phyloP scores from a whole-genome alignment of 1,139 yeast species.

The Saccharomyces hybrid region DNA sequence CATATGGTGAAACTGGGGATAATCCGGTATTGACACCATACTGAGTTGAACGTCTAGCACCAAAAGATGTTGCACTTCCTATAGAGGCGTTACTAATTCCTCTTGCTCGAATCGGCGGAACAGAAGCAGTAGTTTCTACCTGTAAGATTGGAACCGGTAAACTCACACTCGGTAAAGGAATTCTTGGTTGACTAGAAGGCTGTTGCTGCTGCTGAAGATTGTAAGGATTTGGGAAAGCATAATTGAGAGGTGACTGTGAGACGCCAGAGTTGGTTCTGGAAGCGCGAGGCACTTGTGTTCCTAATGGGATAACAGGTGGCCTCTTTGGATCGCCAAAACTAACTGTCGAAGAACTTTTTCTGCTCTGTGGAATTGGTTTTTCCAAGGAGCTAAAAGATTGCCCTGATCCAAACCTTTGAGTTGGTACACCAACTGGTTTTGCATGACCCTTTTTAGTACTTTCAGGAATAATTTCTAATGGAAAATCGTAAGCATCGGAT shows the following conservation, averaged over 20 bases:
- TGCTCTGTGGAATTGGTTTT: slow-evolving; percentile 1
- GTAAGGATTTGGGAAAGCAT: slow-evolving; percentile 5
- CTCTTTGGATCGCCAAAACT: neutral
- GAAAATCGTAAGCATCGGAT: slow-evolving; percentile 75
- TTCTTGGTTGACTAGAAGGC: slow-evolving; percentile 3
- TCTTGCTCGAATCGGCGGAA: slow-evolving; percentile 14
- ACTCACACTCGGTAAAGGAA: slow-evolving; percentile 1
- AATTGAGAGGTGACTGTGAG: neutral
- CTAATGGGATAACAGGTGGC: neutral
- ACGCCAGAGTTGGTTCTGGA: neutral
- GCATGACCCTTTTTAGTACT: slow-evolving; percentile 35
- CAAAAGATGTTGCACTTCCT: slow-evolving; percentile 11
- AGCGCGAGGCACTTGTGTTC: neutral
- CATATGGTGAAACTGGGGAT: neutral
- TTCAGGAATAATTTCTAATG: slow-evolving; percentile 44
- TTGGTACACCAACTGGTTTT: slow-evolving; percentile 31
- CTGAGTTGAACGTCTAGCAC: slow-evolving; percentile 1
- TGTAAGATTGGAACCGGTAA: slow-evolving; percentile 6
- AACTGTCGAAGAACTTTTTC: neutral
- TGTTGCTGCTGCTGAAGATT: neutral
- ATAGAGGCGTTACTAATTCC: slow-evolving; percentile 23
- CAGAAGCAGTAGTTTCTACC: neutral
- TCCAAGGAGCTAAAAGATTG: neutral
- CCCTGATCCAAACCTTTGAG: slow-evolving; percentile 7
- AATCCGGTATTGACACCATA: neutral